These are phyloP conservation scores for Petunia axillaris DNA, from an alignment of 257 asterid species.

Conservation along the genomic window DNA sequence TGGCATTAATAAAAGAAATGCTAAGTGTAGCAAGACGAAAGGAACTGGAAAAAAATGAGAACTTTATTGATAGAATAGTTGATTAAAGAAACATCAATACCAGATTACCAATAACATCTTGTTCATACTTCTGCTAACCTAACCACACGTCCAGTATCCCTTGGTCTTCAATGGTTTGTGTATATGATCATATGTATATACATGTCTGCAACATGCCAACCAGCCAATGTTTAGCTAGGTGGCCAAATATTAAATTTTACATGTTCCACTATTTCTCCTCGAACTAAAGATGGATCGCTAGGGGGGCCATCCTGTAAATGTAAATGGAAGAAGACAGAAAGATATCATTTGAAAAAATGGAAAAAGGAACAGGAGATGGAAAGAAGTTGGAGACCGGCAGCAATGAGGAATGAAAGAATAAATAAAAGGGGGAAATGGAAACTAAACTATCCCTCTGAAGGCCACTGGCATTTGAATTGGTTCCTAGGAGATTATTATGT, in stretches of 20 bases:
- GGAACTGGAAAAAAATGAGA: background rate
- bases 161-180: slow-evolving; percentile 12
- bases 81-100: slow-evolving; percentile 3
- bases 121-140: slow-evolving; percentile 25
- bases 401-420: slow-evolving; percentile 28
- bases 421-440: slow-evolving; percentile 10
- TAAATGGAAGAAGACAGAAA: background rate
- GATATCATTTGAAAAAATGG: background rate
- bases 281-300: background rate
- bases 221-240: slow-evolving; percentile 8
- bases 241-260: background rate
- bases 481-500: slow-evolving; percentile 21
- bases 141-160: slow-evolving; percentile 19
- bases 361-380: background rate
- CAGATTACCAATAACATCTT: slow-evolving; percentile 10
- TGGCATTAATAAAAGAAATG: background rate
- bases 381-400: slow-evolving; percentile 14
- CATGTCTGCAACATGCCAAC: slow-evolving; percentile 24
- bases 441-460: slow-evolving; percentile 23
- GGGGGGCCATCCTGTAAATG: background rate
- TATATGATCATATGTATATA: slow-evolving; percentile 29
- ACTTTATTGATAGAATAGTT: slow-evolving; percentile 25
- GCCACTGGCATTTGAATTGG: slow-evolving; percentile 24
- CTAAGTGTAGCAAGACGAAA: background rate
- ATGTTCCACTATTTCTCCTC: background rate